Evolutionary conservation across 1,139 yeast species (phyloP).

Genomic region (Hyphopichia wangnamkhiaoensis): DNA sequence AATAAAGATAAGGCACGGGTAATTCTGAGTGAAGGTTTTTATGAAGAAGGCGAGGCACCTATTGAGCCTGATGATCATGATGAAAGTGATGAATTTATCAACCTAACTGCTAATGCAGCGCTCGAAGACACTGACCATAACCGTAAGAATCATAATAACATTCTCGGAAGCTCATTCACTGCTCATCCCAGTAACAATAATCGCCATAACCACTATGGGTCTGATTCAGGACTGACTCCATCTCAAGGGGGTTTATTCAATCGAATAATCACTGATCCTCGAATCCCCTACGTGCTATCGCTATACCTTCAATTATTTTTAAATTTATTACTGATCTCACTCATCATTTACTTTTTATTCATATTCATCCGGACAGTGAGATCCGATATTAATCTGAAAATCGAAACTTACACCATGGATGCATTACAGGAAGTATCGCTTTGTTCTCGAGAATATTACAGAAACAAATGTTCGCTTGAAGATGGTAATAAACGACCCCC

Average conservation of each 20-base stretch:
- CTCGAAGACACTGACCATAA: neutral
- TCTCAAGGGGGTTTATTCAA: neutral
- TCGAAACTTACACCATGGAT: slow-evolving; percentile 63
- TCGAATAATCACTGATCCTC: slow-evolving; percentile 42
- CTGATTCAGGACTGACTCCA: neutral
- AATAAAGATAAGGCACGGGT: neutral
- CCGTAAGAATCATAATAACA: neutral
- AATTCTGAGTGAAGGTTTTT: slow-evolving; percentile 2
- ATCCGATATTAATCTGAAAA: slow-evolving; percentile 68
- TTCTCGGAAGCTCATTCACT: neutral
- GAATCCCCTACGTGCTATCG: slow-evolving; percentile 65
- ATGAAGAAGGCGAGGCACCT: slow-evolving; percentile 1
- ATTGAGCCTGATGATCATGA: neutral
- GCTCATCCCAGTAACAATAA: neutral
- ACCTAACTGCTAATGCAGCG: neutral
- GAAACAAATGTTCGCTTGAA: slow-evolving; percentile 62
- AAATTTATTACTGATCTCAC: slow-evolving; percentile 59
- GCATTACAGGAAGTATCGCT: slow-evolving; percentile 64
- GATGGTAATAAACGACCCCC: slow-evolving; percentile 54
- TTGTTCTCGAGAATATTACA: slow-evolving; percentile 69
- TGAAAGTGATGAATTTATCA: neutral
- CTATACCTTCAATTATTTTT: slow-evolving; percentile 70
- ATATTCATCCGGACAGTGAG: slow-evolving; percentile 61
- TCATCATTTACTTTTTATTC: slow-evolving; percentile 55
- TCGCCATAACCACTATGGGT: neutral